Evolutionary conservation across 768 basidiomycete species (phyloP).

Genomic region (Boletus barrowsii): DNA sequence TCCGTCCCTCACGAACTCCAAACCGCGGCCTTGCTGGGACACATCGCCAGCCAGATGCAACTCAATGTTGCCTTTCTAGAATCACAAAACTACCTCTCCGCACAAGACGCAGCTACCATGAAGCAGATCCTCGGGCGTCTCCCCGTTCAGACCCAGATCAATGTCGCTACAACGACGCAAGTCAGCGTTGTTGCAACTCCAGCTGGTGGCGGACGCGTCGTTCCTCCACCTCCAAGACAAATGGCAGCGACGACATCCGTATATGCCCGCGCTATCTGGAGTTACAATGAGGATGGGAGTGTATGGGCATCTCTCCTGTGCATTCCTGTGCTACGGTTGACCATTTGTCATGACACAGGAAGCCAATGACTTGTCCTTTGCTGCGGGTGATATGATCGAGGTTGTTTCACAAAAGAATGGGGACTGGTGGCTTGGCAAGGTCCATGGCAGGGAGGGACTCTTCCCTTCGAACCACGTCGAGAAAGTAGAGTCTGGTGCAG

Average conservation of each 20-base stretch:
- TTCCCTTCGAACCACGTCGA: constrained; percentile 80
- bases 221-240: constrained; percentile 18
- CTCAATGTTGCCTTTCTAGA: constrained; percentile 57
- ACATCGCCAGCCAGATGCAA: constrained; percentile 56
- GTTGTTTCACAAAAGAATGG: constrained; percentile 75
- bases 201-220: constrained; percentile 2
- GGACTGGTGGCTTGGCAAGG: constrained; percentile 84
- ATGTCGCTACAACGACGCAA: constrained; percentile 11
- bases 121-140: constrained; percentile 49
- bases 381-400: constrained; percentile 71
- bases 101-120: constrained; percentile 41
- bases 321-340: constrained; percentile 1
- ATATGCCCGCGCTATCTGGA: constrained; percentile 59
- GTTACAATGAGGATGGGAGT: constrained; percentile 58
- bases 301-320: constrained; percentile 30
- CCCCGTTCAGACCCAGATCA: constrained; percentile 22
- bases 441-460: constrained; percentile 63
- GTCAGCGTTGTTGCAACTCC: constrained; percentile 6
- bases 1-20: constrained; percentile 24
- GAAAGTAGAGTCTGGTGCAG: constrained; percentile 35
- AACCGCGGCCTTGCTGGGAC: constrained; percentile 50
- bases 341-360: constrained; percentile 46
- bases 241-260: constrained; percentile 8
- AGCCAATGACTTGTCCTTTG: constrained; percentile 76
- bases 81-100: constrained; percentile 50